Evolutionary conservation across 495 filamentous ascomycete genomes (phyloP).

Genomic region (Neurospora hispaniola): DNA sequence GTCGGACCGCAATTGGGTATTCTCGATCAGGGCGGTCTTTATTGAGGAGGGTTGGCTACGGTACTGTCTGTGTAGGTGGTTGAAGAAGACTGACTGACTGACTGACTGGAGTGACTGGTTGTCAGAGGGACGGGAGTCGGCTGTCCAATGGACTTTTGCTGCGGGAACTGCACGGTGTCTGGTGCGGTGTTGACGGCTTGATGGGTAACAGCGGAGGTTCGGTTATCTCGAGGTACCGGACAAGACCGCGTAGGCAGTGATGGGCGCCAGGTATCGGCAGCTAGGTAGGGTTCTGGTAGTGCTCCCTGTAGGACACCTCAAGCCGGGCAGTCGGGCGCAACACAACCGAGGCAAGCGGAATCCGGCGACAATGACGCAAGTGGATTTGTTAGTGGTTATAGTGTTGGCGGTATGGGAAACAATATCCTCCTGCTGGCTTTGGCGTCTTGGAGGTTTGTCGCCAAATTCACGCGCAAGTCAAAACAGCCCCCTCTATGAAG

Average conservation of each 20-base stretch:
- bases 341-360: slow-evolving; percentile 21
- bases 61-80: background rate
- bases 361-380: slow-evolving; percentile 7
- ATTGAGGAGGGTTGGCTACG: background rate
- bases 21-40: background rate
- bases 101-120: background rate
- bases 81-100: background rate
- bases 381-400: background rate
- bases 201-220: background rate
- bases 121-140: background rate
- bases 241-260: background rate
- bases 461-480: background rate
- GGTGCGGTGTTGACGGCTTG: background rate
- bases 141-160: background rate
- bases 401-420: background rate
- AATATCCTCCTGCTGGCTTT: background rate
- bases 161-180: background rate
- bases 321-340: background rate
- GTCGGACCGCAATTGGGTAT: background rate
- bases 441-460: background rate
- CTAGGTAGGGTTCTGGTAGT: background rate
- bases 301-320: background rate
- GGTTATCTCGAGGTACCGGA: background rate
- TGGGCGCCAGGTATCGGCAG: background rate
- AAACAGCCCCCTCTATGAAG: background rate